These are phyloP conservation scores for Clarireedia monteithiana DNA, from an alignment of 2,329 filamentous ascomycete genomes.

Conservation along the genomic window DNA sequence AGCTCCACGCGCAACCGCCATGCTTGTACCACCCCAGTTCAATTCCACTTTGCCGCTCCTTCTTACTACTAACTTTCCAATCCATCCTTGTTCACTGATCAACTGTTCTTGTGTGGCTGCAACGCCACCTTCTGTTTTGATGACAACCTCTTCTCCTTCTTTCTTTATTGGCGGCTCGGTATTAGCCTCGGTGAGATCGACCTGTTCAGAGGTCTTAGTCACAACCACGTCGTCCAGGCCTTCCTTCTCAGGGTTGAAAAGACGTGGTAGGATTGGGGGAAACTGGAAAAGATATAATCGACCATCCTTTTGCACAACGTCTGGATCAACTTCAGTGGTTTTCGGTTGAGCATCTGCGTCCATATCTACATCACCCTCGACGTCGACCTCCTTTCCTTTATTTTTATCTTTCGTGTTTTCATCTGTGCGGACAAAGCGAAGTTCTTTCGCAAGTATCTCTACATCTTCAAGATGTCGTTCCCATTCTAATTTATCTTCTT, in stretches of 20 bases:
- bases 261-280: constrained; percentile 51
- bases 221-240: constrained; percentile 35
- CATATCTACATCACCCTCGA: constrained; percentile 32
- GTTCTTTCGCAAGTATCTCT: constrained; percentile 37
- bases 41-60: constrained; percentile 55
- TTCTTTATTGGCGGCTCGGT: constrained; percentile 14
- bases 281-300: constrained; percentile 58
- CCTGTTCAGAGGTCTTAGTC: constrained; percentile 12
- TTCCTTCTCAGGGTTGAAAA: constrained; percentile 29
- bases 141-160: constrained; percentile 17
- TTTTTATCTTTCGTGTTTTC: constrained; percentile 23
- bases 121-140: constrained; percentile 6
- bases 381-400: constrained; percentile 31
- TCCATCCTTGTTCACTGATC: constrained; percentile 43
- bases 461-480: constrained; percentile 39
- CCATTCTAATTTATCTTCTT: constrained; percentile 44
- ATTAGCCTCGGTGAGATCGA: constrained; percentile 18
- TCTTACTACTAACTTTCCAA: constrained; percentile 53
- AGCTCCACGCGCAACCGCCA: constrained; percentile 44
- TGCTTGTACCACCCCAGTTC: constrained; percentile 51
- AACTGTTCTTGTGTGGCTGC: constrained; percentile 15
- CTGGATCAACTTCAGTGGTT: constrained; percentile 13
- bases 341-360: constrained; percentile 10
- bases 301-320: constrained; percentile 35
- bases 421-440: constrained; percentile 19